Base-by-base conservation (phyloP, 2,329 filamentous ascomycete genomes). In the Aspergillus sp. region DNA sequence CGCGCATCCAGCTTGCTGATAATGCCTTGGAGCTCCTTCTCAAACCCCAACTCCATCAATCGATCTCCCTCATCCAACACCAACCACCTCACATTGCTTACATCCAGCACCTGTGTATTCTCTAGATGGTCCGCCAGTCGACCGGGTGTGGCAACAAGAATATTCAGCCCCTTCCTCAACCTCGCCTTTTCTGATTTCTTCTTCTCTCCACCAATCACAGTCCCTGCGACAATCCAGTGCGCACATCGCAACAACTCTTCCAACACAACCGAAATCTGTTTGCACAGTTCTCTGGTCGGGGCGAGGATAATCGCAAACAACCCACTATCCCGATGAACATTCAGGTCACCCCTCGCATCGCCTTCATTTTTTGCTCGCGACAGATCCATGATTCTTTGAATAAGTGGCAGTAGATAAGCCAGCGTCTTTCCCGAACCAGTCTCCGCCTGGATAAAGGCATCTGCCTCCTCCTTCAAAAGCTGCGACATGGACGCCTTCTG, bases 31-130 rank as follows among this genome's bases (percentile, higher is more conserved):
- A 99, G 85, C 68, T 98, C 93, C 54, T 97, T 88, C 75, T 98
- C 95, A 66, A 99, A 99, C 0, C 95, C 95, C 68, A 98, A 83
- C 70, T 99, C 95, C 93, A 99, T 97, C 71, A 99, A 80, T n/a
- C 95, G 85, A 80, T 99, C 95, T 31, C 95, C 95, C 75, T 99
- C 95, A 68, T 99, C 95, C 6, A 99, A 82, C 2, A 99, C 88
- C 23, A 99, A 79, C 95, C 95, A 99, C 59, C 93, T 84, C 4
- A 97, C 93, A 21, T 89, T 93, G 67, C 90, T 90, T 41, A 98
- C 86, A 63, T 95, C 90, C 52, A 99, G 80, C 0, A 88, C 91
- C 73, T 96, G 87, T 0, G 95, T 99, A 70, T 97, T 91, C 66
- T 96, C 89, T 48, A 99, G 78, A 75, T 99, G 95, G 78, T 99